Conservation (phyloP, 108 stramenopile species). For the Conticribra guillardii region DNA sequence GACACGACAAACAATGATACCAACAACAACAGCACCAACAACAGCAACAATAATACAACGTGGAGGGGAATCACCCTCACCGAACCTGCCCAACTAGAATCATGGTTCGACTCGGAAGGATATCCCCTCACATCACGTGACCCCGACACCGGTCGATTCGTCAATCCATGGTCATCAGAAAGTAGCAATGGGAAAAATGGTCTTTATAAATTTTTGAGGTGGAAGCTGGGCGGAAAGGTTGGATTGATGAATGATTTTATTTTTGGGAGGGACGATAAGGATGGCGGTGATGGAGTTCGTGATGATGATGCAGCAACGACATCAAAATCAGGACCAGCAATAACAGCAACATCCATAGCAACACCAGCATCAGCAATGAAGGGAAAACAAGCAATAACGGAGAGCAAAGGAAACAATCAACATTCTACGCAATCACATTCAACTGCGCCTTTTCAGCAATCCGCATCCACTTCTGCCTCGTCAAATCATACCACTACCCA, state of each 20-base stretch:
- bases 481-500: no score
- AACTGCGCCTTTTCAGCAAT: no score
- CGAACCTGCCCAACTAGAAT: conserved; percentile 62
- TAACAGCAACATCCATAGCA: no score
- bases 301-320: no score
- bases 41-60: conserved; percentile 2
- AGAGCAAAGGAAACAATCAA: no score
- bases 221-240: conserved; percentile 53
- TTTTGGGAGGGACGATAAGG: neutral
- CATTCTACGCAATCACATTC: no score
- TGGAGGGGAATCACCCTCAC: conserved; percentile 51
- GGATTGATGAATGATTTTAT: neutral
- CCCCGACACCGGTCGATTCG: conserved; percentile 69
- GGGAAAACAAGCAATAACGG: no score
- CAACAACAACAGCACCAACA: conserved; percentile 5
- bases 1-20: neutral
- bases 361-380: no score
- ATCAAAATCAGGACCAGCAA: no score
- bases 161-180: conserved; percentile 85
- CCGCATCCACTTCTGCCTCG: no score
- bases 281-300: no score
- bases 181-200: conserved; percentile 75
- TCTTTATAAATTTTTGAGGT: conserved; percentile 54
- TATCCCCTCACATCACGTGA: conserved; percentile 77
- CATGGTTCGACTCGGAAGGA: conserved; percentile 79